Base-by-base conservation (phyloP, 2,329 filamentous ascomycete species). In the Colletotrichum lupini region DNA sequence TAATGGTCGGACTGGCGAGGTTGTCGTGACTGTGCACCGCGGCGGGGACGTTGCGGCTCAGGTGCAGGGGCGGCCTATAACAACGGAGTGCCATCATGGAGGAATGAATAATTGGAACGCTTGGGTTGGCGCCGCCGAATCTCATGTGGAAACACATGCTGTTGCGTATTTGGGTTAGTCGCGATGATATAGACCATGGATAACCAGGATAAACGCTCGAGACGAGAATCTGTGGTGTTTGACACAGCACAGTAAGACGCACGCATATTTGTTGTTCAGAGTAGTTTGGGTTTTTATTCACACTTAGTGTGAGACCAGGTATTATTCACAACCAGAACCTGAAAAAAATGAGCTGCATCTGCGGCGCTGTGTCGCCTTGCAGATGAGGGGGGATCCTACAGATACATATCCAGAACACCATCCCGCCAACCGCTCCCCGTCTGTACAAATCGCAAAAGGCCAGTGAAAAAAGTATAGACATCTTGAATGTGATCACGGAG, bases 1-100 rank as follows among this genome's bases (percentile, higher is more conserved):
- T 28, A 71, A 77, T 19, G 72, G 77, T 7, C 62, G 75, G 28
- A 75, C 77, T 0, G 80, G 80, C 0, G 72, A 76, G 12, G 77
- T 80, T 2, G 69, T 74, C 3, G 76, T 82, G 28, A 72, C 65
- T 1, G 59, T 76, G 9, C 66, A 66, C 8, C 59, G 71, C 3
- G 66, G 58, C 8, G 49, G 42, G 4, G 60, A 70, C 2, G 56
- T 63, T 11, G 72, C 57, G 11, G 62, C 56, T n/a, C 65, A 68
- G 49, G 64, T 75, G 16, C 70, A 67, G 4, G 73, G 73, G 9
- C 70, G 70, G 8, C 52, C 70, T 0, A 75, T 75, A 14, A 73
- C 71, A 5, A 49, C 53, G 2, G 66, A 73, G n/a, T 69, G 70
- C 42, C 59, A 57, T 14, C 37, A 66, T 28, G 63, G 61, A 28